Percentiles rank a stretch among this genome's conserved stretches.
These are phyloP conservation scores for Carex myosuroides DNA, from an alignment of 176 grass and related monocot species.

Conservation along the genomic window DNA sequence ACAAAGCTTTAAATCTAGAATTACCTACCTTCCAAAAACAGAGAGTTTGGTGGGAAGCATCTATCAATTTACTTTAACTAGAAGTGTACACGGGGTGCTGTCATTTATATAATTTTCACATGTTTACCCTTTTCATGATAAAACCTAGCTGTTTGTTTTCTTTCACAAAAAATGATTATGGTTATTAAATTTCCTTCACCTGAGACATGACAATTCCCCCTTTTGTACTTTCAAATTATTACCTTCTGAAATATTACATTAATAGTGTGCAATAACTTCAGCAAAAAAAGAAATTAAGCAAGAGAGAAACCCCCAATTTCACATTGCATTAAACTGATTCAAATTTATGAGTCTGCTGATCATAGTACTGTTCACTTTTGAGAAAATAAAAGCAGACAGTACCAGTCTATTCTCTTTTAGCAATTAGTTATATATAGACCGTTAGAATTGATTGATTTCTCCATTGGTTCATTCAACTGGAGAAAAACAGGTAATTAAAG, in stretches of 20 bases:
- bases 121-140: neutral
- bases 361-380: neutral
- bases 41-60: conserved; percentile 18
- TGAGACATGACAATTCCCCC: conserved; percentile 7
- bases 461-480: neutral
- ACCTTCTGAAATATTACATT: neutral
- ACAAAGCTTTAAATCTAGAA: conserved; percentile 13
- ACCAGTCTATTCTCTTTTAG: neutral
- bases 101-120: conserved; percentile 6
- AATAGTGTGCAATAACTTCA: neutral
- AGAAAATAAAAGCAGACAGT: neutral
- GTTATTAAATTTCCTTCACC: conserved; percentile 11
- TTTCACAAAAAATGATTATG: neutral
- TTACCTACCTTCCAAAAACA: conserved; percentile 20
- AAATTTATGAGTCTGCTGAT: neutral
- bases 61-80: conserved; percentile 14
- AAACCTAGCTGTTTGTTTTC: neutral
- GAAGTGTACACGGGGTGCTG: neutral
- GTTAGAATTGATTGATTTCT: neutral
- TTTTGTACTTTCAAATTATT: conserved; percentile 7
- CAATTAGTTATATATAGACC: neutral
- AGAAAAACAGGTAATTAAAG: neutral
- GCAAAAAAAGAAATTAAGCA: neutral
- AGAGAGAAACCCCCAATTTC: neutral
- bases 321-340: neutral